Evolutionary conservation across 1,284 basidiomycete species (phyloP).

Genomic region (Marasmius tenuissimus): DNA sequence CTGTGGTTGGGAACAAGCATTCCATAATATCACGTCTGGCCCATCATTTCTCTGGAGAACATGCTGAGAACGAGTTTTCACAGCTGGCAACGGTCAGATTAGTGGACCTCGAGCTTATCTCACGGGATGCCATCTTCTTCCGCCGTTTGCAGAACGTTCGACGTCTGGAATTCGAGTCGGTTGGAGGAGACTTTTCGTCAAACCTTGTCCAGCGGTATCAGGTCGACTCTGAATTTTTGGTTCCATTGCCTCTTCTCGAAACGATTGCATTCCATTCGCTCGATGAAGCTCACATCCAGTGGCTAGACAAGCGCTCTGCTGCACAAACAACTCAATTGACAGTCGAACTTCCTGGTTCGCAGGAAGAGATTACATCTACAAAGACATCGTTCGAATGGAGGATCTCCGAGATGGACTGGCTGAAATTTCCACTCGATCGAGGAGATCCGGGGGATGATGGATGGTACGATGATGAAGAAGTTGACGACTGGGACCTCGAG

Average conservation of each 20-base stretch:
- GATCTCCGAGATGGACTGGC: not conserved
- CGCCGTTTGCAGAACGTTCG: not conserved
- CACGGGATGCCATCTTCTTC: not conserved
- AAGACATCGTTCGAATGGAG: not conserved
- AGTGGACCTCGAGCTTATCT: not conserved
- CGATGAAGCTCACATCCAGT: not conserved
- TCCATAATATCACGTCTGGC: too few species aligned
- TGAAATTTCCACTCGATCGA: not conserved
- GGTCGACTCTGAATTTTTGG: not conserved
- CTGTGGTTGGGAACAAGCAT: constrained; percentile 13
- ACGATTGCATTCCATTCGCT: not conserved
- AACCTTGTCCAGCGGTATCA: not conserved
- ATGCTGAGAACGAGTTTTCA: constrained; percentile 3
- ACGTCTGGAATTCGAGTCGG: not conserved
- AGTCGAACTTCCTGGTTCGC: not conserved
- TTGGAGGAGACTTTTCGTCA: not conserved
- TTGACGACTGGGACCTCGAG: not conserved
- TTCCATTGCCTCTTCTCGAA: not conserved
- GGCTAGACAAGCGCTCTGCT: not conserved
- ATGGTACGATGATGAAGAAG: not conserved
- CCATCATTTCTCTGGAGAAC: not conserved
- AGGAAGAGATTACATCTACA: too few species aligned
- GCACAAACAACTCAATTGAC: not conserved
- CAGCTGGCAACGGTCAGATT: constrained; percentile 6
- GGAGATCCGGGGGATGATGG: not conserved